Evolutionary conservation across 257 asterid genomes (phyloP).

Genomic region (Echites panduratus): DNA sequence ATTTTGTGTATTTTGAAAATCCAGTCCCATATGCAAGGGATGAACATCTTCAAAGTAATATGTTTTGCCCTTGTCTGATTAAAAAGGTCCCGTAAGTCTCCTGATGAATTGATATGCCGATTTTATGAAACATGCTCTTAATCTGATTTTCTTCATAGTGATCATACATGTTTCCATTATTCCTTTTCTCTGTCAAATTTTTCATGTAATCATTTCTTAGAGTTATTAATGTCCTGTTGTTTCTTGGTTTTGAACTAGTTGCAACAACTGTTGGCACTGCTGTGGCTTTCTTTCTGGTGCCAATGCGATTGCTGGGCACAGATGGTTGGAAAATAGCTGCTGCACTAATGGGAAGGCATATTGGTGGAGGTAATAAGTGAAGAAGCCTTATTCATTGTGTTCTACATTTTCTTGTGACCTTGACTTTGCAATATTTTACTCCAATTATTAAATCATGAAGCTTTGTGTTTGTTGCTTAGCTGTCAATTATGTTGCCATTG

Average conservation of each 20-base stretch:
- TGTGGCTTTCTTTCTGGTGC: constrained; percentile 72
- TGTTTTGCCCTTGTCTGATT: not conserved
- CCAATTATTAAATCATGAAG: constrained; percentile 4
- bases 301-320: constrained; percentile 76
- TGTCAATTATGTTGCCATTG: constrained; percentile 90
- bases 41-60: not conserved
- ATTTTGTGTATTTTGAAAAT: not conserved
- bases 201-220: not conserved
- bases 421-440: not conserved
- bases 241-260: constrained; percentile 34
- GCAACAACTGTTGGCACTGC: constrained; percentile 81
- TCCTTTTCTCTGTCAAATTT: not conserved
- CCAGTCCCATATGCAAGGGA: not conserved
- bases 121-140: not conserved
- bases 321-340: constrained; percentile 98
- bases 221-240: not conserved
- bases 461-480: constrained; percentile 38
- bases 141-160: not conserved
- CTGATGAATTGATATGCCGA: not conserved
- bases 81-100: not conserved
- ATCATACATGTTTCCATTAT: not conserved
- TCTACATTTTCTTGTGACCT: not conserved
- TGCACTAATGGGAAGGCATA: constrained; percentile 95
- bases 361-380: constrained; percentile 74
- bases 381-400: not conserved